Base-by-base conservation (phyloP, 176 grass and related monocot genomes). In the Saccharum officinarum region DNA sequence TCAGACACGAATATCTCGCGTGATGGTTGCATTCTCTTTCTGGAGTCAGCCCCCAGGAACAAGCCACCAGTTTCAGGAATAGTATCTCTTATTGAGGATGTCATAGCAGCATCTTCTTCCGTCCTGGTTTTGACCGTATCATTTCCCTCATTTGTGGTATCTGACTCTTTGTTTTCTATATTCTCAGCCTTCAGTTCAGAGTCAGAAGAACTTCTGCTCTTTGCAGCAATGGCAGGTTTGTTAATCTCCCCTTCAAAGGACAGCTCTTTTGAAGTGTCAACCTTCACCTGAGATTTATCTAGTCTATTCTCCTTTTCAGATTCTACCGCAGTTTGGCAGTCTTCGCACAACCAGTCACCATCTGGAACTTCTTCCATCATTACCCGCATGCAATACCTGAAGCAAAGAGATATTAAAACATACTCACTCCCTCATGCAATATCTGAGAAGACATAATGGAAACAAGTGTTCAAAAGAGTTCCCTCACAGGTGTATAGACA, bases 261-360 rank as follows among this genome's bases (percentile, higher is more conserved):
- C 30, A 85, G 85, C 40, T 22, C 33, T 81, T 92, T 79, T 60
- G 85, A 84, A 46, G 68, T 46, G 23, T 62, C 89, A 88, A 73
- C 46, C 77, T 77, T 81, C 61, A 82, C 44, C 74, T 86, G 61
- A 86, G 74, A 73, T 83, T 92, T 89, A 66, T 80, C 77, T 45
- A 75, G 52, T 54, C 83, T 82, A 39, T 80, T 87, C 55, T 84
- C 73, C 31, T 95, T 95, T 77, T 86, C 84, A 87, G 65, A 67
- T 79, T 86, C 85, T 76, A 91, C 69, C 36, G 86, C 91, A 80
- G 79, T 75, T 83, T 96, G 80, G 63, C 97, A 99, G 84, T 94
- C 92, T 99, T 99, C 97, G 76, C 97, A 99, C 55, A 92, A 75
- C 97, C 97, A 99, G 20, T 90, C 86, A 80, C 88, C 77, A 78